Evolutionary conservation across 352 stramenopile species (phyloP), one percentile per base, ranked within the genome.

Genomic region (Phytophthora pisi): DNA sequence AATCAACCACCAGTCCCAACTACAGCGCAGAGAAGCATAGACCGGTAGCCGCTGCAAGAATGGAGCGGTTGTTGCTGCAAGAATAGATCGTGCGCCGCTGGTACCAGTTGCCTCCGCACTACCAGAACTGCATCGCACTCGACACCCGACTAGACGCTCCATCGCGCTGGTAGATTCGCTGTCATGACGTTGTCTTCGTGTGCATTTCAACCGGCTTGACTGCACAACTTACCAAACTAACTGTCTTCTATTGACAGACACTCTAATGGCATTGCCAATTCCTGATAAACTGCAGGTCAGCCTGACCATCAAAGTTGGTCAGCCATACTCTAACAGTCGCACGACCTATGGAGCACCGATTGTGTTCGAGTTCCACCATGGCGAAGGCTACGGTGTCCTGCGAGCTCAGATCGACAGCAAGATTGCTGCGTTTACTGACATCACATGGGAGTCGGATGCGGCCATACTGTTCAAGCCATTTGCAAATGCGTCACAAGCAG

Each of bases 361-460:
- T 51, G 6, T 51, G 3, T 51, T 51, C 20, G 8, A 23, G 10
- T 51, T 51, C 20, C 26, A 28, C 18, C 18, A 23, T 26, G n/a
- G 15, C 0, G 43, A 28, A 15, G n/a, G 43, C 16, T n/a, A 51
- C 26, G n/a, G 11, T 8, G 43, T 51, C n/a, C 20, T 51, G 7
- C 43, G 43, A 51, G 43, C 43, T 30, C n/a, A 51, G 43, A 26
- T 51, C 43, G 26, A 13, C 43, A 51, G 20, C 18, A 26, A 51
- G 15, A 5, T 51, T 5, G 43, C 4, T 28, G 7, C 43, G 13
- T 51, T 26, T 26, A 15, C 18, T 30, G 43, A 51, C 8, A 51
- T 51, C 26, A 26, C 20, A 13, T 51, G 43, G 43, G 43, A 51
- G 0, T 7, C 9, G 26, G 43, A 28, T 28, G 43, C 43, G 26